Conservation (phyloP, 2,329 filamentous ascomycete species). For the Trichoderma sp. region DNA sequence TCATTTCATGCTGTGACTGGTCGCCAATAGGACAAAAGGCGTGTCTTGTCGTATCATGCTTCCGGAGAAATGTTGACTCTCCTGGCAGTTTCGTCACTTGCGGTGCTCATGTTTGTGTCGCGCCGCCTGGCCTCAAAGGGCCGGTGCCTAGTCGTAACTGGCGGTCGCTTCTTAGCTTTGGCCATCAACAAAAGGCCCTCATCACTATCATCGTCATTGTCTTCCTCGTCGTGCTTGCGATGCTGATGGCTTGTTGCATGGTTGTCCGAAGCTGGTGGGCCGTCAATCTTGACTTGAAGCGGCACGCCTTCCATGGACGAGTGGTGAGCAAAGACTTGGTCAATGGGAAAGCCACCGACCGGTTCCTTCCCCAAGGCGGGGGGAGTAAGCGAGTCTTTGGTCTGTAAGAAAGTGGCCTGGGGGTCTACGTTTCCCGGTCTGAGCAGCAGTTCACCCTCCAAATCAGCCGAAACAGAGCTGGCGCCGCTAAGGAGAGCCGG, state of each 20-base stretch:
- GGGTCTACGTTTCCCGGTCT: slow-evolving; percentile 45
- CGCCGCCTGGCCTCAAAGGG: slow-evolving; percentile 46
- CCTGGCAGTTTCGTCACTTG: slow-evolving; percentile 59
- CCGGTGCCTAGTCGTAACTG: slow-evolving; percentile 23
- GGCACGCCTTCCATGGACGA: slow-evolving; percentile 35
- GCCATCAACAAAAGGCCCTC: slow-evolving; percentile 55
- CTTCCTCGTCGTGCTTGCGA: slow-evolving; percentile 38
- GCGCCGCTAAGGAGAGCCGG: slow-evolving; percentile 62
- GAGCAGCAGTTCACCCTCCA: slow-evolving; percentile 58
- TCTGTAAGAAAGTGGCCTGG: slow-evolving; percentile 46
- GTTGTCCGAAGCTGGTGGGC: slow-evolving; percentile 12
- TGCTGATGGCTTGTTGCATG: slow-evolving; percentile 5
- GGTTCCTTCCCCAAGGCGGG: slow-evolving; percentile 50
- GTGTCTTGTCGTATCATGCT: not conserved
- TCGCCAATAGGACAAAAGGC: not conserved
- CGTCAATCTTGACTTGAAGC: slow-evolving; percentile 31
- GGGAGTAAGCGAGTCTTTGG: slow-evolving; percentile 54
- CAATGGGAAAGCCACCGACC: slow-evolving; percentile 45
- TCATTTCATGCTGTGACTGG: not conserved
- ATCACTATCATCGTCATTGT: slow-evolving; percentile 51
- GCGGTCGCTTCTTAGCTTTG: slow-evolving; percentile 47
- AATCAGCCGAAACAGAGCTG: slow-evolving; percentile 61
- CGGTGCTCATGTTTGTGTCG: slow-evolving; percentile 55
- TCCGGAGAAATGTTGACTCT: slow-evolving; percentile 37
- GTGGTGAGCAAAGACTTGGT: slow-evolving; percentile 36